Evolutionary conservation across 23 red algal species (phyloP).

Genomic region (Gracilariopsis chorda): DNA sequence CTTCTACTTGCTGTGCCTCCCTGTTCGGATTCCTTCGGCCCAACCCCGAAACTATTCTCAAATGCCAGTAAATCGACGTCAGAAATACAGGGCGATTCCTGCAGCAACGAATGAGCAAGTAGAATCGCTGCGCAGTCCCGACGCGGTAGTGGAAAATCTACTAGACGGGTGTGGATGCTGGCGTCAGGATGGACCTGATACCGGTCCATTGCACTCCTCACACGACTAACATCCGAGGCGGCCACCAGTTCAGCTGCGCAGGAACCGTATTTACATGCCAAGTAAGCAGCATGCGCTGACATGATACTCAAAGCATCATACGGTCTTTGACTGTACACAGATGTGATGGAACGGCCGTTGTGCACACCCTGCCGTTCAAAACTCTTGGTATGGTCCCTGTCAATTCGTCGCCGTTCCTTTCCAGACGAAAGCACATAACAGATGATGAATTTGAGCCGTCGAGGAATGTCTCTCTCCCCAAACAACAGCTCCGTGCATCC

Average conservation of each 20-base stretch:
- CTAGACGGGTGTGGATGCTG: conserved; percentile 2
- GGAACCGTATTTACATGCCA: conserved; percentile 58
- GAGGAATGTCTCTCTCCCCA: conserved; percentile 23
- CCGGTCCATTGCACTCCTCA: conserved; percentile 47
- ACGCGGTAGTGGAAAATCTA: conserved; percentile 44
- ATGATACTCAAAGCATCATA: conserved; percentile 61
- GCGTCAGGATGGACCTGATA: background rate
- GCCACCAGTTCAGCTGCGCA: conserved; percentile 47
- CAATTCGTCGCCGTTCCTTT: conserved; percentile 25
- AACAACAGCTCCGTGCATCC: conserved; percentile 49
- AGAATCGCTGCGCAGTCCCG: conserved; percentile 50
- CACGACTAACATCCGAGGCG: conserved; percentile 41
- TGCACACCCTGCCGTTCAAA: conserved; percentile 48
- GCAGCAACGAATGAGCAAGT: conserved; percentile 35
- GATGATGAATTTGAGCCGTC: conserved; percentile 54
- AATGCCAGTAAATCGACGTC: background rate
- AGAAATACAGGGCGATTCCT: conserved; percentile 11
- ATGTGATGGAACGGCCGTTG: conserved; percentile 33
- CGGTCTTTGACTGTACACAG: conserved; percentile 31
- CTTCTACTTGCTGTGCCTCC: background rate
- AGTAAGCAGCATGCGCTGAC: conserved; percentile 52
- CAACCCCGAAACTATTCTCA: background rate
- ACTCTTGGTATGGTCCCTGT: conserved; percentile 27
- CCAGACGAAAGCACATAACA: conserved; percentile 57
- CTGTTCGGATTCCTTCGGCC: background rate